phyloP scores from a whole-genome alignment of 805 yeast genomes.

The Candida incommunis region DNA sequence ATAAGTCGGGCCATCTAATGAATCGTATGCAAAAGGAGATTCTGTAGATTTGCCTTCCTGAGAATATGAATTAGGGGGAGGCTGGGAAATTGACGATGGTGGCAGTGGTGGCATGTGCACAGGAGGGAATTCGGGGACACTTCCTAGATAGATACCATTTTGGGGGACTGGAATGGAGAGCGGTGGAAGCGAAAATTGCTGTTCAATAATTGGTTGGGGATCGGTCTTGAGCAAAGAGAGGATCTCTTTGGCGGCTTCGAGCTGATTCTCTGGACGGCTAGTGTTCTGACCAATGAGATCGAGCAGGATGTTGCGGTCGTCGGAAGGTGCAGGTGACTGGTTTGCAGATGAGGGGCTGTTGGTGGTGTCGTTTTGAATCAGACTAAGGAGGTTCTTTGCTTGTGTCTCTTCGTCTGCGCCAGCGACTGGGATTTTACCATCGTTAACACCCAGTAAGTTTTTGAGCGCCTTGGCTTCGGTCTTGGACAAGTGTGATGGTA shows the following conservation, averaged over 20 bases:
- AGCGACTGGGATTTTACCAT: not conserved
- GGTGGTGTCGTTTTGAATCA: not conserved
- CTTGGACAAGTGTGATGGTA: slow-evolving; percentile 14
- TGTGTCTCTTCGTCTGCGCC: slow-evolving; percentile 2
- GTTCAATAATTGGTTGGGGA: not conserved
- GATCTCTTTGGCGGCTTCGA: slow-evolving; percentile 14
- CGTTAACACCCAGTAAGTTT: slow-evolving; percentile 17
- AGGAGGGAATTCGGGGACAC: not conserved
- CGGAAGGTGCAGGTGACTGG: not conserved
- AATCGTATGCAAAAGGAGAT: not conserved
- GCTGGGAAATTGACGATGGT: not conserved
- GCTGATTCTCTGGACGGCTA: slow-evolving; percentile 5
- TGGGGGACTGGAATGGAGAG: not conserved
- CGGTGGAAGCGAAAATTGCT: not conserved
- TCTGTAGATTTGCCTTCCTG: not conserved
- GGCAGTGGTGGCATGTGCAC: not conserved
- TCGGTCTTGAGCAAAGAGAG: slow-evolving; percentile 8
- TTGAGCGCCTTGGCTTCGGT: slow-evolving; percentile 18
- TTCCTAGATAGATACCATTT: not conserved
- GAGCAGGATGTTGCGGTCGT: slow-evolving; percentile 9
- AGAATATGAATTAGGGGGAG: not conserved
- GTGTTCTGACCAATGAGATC: slow-evolving; percentile 7
- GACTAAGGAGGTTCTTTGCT: not conserved
- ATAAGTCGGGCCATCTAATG: not conserved
- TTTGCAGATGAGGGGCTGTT: not conserved